Evolutionary conservation across 257 asterid species (phyloP), one percentile per base, ranked within the genome.

Genomic region (Striga asiatica): DNA sequence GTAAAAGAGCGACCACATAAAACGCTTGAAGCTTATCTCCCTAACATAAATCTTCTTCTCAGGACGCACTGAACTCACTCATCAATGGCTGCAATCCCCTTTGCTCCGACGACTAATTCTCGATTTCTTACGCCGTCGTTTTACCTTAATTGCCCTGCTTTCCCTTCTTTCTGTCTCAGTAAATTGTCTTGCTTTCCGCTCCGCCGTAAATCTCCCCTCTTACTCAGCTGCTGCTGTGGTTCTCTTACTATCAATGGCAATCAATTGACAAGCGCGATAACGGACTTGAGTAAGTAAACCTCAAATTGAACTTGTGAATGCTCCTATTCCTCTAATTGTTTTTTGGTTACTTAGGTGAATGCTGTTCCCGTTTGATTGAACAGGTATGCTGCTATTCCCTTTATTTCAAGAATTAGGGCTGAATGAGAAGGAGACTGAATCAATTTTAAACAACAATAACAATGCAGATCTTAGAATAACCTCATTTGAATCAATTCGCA

Each of bases 401-500:
- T 60, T 85, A 53, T 78, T 85, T 57, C 95, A 55, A 61, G 83
- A 78, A 67, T 58, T 85, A 60, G 93, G 97, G 0, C 72, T 88
- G 60, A 74, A 62, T 14, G 85, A 67, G 61, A 73, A 61, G 31
- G 85, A 82, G 16, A 76, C 79, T n/a, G 89, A 77, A 69, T 57
- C 79, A 2, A 67, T 89, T 66, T 46, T 89, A 65, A 54, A 42
- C 16, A 55, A 49, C 4, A 73, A 85, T 63, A 55, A 49, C 4
- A 73, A 85, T 63, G 31, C 75, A 1, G 70, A 66, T 50, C 71
- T 88, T 58, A 67, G 66, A 22, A 53, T 66, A 24, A 51, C 61
- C 22, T 74, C 88, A 9, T 76, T 69, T n/a, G 81, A 78, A 46
- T 67, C 75, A 24, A 58, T 83, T 42, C 85, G 78, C 1, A 50